phyloP scores from a whole-genome alignment of 495 filamentous ascomycete species.

The Aspergillus campestris region DNA sequence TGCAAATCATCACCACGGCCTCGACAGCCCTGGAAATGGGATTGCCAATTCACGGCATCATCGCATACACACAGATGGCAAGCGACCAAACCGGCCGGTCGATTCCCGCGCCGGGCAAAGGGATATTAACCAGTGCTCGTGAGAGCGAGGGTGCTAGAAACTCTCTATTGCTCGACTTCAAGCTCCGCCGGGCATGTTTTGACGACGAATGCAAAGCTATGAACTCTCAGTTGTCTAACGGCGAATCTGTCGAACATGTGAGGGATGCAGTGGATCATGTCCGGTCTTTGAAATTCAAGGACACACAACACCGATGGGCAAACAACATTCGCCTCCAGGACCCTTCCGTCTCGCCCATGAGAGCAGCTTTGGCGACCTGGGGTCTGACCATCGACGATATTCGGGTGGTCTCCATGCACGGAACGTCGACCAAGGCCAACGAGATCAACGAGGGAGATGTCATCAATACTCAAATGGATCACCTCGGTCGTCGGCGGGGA shows the following conservation, averaged over 20 bases:
- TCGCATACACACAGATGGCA: constrained; percentile 87
- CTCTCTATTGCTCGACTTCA: constrained; percentile 87
- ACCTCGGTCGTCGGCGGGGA: constrained; percentile 89
- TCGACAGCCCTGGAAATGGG: constrained; percentile 95
- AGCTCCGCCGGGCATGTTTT: constrained; percentile 83
- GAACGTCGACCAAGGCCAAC: constrained; percentile 95
- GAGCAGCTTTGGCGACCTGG: constrained; percentile 93
- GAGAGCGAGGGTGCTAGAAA: constrained; percentile 62
- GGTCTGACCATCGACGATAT: constrained; percentile 94
- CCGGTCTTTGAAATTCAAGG: constrained; percentile 47
- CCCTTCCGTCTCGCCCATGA: constrained; percentile 80
- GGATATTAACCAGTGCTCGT: constrained; percentile 90
- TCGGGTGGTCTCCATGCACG: constrained; percentile 92
- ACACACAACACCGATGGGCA: constrained; percentile 78
- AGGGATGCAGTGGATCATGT: constrained; percentile 43
- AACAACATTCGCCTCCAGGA: constrained; percentile 97
- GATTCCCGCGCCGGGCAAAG: constrained; percentile 90
- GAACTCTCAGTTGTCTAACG: constrained; percentile 17
- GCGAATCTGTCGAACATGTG: constrained; percentile 43
- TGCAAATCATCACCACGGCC: constrained; percentile 95
- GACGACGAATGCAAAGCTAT: constrained; percentile 73
- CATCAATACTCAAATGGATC: constrained; percentile 89
- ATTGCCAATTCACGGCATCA: constrained; percentile 90
- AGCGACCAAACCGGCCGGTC: constrained; percentile 98
- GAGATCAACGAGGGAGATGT: constrained; percentile 99